Conservation (phyloP, 768 basidiomycete genomes). For the Tulasnella sp. region DNA sequence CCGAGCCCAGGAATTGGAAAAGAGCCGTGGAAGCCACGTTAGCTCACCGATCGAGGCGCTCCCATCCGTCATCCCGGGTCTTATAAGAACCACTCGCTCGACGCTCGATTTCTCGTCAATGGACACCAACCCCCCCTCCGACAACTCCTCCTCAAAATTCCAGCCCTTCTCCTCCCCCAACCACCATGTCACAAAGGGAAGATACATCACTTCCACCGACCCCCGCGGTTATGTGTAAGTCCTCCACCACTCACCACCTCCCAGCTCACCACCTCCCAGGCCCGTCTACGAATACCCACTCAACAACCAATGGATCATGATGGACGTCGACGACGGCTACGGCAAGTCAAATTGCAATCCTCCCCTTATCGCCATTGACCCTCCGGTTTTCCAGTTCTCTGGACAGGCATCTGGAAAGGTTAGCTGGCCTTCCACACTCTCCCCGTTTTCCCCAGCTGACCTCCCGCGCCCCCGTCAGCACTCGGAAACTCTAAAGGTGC, state of each 20-base stretch:
- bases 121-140: background rate
- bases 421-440: conserved; percentile 1
- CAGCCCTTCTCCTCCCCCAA: conserved; percentile 17
- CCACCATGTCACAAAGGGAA: conserved; percentile 19
- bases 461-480: background rate
- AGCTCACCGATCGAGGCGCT: background rate
- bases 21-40: conserved; percentile 7
- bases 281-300: conserved; percentile 85
- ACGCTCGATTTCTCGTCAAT: background rate
- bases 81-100: background rate
- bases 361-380: background rate
- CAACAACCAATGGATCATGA: conserved; percentile 89
- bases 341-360: background rate
- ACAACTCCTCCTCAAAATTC: background rate
- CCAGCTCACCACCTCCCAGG: conserved; percentile 25
- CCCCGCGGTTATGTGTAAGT: conserved; percentile 78
- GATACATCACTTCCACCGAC: conserved; percentile 85
- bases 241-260: background rate
- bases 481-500: conserved; percentile 19
- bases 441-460: background rate
- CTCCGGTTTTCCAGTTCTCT: conserved; percentile 38
- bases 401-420: conserved; percentile 96
- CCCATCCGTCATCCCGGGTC: background rate
- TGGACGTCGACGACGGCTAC: conserved; percentile 88
- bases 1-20: background rate